Percentiles rank a stretch among this genome's conserved stretches.
Conservation (phyloP, 805 yeast species). For the Geotrichum ghanense region DNA sequence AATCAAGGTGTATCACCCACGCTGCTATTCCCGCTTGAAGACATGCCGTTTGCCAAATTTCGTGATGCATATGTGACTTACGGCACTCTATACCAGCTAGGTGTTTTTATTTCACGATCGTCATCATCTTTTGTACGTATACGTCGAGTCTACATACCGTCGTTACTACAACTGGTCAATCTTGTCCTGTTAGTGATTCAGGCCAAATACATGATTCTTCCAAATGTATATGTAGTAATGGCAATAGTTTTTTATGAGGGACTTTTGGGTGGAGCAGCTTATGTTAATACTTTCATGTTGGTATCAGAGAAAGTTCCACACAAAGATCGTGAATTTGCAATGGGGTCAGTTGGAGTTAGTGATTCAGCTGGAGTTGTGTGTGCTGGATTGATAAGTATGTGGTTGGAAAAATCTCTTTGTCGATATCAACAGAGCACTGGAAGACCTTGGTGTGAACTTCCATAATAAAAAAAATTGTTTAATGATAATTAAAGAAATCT, state of each 20-base stretch:
- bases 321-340: slow-evolving; percentile 57
- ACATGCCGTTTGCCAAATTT: slow-evolving; percentile 56
- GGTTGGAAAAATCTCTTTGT: slow-evolving; percentile 67
- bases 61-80: slow-evolving; percentile 87
- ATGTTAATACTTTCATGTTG: slow-evolving; percentile 76
- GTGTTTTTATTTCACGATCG: slow-evolving; percentile 86
- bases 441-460: slow-evolving; percentile 63
- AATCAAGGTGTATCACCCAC: slow-evolving; percentile 93
- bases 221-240: slow-evolving; percentile 52
- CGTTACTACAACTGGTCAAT: slow-evolving; percentile 58
- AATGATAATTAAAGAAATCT: too few relatives aligned
- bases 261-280: slow-evolving; percentile 79
- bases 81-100: slow-evolving; percentile 81
- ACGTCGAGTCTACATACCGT: slow-evolving; percentile 44
- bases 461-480: slow-evolving; percentile 17
- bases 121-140: slow-evolving; percentile 59
- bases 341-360: slow-evolving; percentile 76
- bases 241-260: slow-evolving; percentile 70
- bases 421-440: slow-evolving; percentile 57
- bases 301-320: slow-evolving; percentile 49
- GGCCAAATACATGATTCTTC: slow-evolving; percentile 46
- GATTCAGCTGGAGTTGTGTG: slow-evolving; percentile 76
- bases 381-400: slow-evolving; percentile 67
- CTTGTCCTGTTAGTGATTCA: slow-evolving; percentile 49
- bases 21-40: slow-evolving; percentile 58